phyloP scores from a whole-genome alignment of 2,329 filamentous ascomycete genomes.

The Lachnellula suecica region DNA sequence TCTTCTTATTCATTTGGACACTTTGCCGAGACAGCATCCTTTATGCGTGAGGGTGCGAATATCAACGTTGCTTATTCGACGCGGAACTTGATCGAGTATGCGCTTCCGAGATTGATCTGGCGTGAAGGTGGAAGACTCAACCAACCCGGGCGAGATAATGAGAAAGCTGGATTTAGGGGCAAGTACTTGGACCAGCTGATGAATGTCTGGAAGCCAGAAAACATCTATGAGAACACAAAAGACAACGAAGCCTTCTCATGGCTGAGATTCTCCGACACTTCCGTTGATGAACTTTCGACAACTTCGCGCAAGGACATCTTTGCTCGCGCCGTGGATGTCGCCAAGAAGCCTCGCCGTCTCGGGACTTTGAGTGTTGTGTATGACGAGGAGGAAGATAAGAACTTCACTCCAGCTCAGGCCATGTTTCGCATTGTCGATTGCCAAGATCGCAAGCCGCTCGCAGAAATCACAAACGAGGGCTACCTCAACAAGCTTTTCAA shows the following conservation, averaged over 20 bases:
- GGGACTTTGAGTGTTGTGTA: constrained; percentile 69
- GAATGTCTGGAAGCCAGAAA: constrained; percentile 85
- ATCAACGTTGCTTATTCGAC: constrained; percentile 85
- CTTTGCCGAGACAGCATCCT: constrained; percentile 94
- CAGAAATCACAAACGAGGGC: constrained; percentile 70
- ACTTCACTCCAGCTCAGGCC: constrained; percentile 70
- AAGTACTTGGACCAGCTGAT: constrained; percentile 78
- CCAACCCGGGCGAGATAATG: constrained; percentile 71
- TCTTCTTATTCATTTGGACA: constrained; percentile 82
- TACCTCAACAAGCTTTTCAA: constrained; percentile 76
- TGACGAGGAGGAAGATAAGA: constrained; percentile 59
- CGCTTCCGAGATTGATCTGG: constrained; percentile 79
- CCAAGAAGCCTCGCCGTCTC: constrained; percentile 56
- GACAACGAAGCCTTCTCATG: constrained; percentile 77
- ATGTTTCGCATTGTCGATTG: constrained; percentile 79
- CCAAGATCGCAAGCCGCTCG: constrained; percentile 63
- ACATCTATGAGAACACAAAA: constrained; percentile 65
- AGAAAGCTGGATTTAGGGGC: constrained; percentile 73
- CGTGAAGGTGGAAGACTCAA: constrained; percentile 75
- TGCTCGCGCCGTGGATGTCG: constrained; percentile 66
- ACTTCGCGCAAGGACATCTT: constrained; percentile 71
- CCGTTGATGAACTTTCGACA: constrained; percentile 68
- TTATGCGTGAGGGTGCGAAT: constrained; percentile 81
- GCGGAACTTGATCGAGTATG: constrained; percentile 81
- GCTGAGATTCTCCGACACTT: constrained; percentile 81